Conservation (phyloP, 495 filamentous ascomycete species). For the Penicillium pancosmium region DNA sequence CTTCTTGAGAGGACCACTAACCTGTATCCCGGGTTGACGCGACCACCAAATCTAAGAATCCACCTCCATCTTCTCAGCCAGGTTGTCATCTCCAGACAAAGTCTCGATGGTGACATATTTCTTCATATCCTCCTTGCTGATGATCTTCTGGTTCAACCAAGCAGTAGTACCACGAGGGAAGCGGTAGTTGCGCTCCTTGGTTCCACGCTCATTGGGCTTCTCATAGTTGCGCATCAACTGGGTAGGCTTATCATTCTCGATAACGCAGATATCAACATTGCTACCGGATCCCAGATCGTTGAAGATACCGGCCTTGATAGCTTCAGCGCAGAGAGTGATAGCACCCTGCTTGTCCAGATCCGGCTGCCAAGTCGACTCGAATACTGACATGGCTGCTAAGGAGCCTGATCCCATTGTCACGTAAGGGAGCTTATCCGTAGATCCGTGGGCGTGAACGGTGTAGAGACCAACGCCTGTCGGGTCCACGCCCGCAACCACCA, state of each 20-base stretch:
- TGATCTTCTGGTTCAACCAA: conserved; percentile 89
- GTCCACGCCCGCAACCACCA: conserved; percentile 96
- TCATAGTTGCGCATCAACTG: conserved; percentile 88
- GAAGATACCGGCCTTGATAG: conserved; percentile 97
- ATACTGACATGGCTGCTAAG: conserved; percentile 96
- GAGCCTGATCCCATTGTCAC: conserved; percentile 98
- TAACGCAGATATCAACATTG: conserved; percentile 96
- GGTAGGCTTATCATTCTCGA: conserved; percentile 85
- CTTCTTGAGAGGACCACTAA: conserved; percentile 19
- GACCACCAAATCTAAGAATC: conserved; percentile 57
- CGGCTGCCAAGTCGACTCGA: conserved; percentile 93
- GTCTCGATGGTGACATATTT: conserved; percentile 95
- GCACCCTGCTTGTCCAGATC: conserved; percentile 78
- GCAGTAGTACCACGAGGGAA: conserved; percentile 91
- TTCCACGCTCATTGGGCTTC: conserved; percentile 85
- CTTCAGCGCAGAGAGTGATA: conserved; percentile 77
- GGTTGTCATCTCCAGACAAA: conserved; percentile 59
- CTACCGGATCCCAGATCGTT: conserved; percentile 97
- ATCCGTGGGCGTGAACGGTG: conserved; percentile 98
- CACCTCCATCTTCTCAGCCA: conserved; percentile 90
- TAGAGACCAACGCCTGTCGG: conserved; percentile 95
- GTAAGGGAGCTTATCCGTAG: conserved; percentile 98
- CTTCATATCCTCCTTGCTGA: conserved; percentile 87
- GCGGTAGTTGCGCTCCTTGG: conserved; percentile 90
- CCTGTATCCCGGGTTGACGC: conserved; percentile 9